Percentiles rank a stretch among this genome's conserved stretches.
Conservation (phyloP, 225 moss, liverwort and hornwort genomes). For the Polytrichum formosum region DNA sequence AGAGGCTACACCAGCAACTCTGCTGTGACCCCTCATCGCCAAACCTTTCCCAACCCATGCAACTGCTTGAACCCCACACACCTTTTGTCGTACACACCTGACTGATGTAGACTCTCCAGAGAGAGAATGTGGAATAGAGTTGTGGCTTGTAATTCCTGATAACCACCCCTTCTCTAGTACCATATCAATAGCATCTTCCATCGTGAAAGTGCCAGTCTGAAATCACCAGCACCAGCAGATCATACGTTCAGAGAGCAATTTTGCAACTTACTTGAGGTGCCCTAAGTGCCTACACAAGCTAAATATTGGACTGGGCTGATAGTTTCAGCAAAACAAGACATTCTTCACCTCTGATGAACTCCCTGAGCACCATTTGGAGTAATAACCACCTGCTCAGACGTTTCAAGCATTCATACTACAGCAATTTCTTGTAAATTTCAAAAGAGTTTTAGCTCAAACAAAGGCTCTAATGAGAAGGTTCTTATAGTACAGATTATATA, state of each 20-base stretch:
- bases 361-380: no score
- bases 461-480: no score
- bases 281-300: background rate
- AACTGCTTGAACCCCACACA: constrained; percentile 45
- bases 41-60: constrained; percentile 76
- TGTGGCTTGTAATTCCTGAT: constrained; percentile 9
- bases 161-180: constrained; percentile 37
- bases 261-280: background rate
- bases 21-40: constrained; percentile 76
- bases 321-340: background rate
- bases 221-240: constrained; percentile 1
- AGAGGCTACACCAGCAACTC: constrained; percentile 47
- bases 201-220: constrained; percentile 21
- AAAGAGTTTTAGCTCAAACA: no score
- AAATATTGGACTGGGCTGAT: background rate
- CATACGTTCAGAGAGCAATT: background rate
- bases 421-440: no score
- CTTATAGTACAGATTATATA: no score
- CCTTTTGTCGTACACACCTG: constrained; percentile 17
- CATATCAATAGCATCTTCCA: constrained; percentile 44
- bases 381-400: no score
- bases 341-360: no score
- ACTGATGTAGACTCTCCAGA: constrained; percentile 4
- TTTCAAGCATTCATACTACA: no score
- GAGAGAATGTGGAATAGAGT: constrained; percentile 1